Evolutionary conservation across 2,329 filamentous ascomycete species (phyloP).

Genomic region (Aspergillus hiratsukae): DNA sequence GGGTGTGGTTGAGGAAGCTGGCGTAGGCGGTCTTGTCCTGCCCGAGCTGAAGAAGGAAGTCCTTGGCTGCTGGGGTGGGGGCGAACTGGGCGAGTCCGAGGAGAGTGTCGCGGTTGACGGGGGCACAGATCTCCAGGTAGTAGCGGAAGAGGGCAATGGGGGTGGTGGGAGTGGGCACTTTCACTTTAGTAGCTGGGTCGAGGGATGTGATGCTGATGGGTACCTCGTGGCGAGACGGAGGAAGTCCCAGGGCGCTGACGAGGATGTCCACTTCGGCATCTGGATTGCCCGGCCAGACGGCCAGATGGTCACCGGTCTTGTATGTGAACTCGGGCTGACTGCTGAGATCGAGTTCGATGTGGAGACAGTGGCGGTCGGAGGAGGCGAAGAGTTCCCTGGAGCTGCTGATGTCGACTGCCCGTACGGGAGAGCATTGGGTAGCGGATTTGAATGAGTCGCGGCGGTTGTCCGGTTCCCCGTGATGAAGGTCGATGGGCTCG

Average conservation of each 20-base stretch:
- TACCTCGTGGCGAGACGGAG: slow-evolving; percentile 16
- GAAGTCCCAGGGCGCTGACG: not conserved
- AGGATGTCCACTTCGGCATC: slow-evolving; percentile 59
- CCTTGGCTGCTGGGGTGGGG: slow-evolving; percentile 70
- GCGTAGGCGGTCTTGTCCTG: slow-evolving; percentile 84
- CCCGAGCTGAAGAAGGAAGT: slow-evolving; percentile 76
- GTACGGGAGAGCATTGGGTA: slow-evolving; percentile 69
- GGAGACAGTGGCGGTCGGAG: slow-evolving; percentile 78
- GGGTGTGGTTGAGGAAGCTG: slow-evolving; percentile 66
- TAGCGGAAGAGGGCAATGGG: slow-evolving; percentile 81
- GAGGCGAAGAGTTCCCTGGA: slow-evolving; percentile 76
- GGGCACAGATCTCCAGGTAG: slow-evolving; percentile 87
- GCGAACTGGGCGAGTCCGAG: slow-evolving; percentile 77
- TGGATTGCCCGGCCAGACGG: slow-evolving; percentile 85
- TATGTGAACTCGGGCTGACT: slow-evolving; percentile 75
- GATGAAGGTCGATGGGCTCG: slow-evolving; percentile 73
- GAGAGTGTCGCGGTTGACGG: slow-evolving; percentile 87
- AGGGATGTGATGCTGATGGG: slow-evolving; percentile 52
- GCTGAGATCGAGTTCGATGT: slow-evolving; percentile 82
- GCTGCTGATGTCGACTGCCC: slow-evolving; percentile 74
- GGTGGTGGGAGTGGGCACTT: slow-evolving; percentile 84
- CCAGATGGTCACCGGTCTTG: slow-evolving; percentile 88
- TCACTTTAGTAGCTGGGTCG: slow-evolving; percentile 71
- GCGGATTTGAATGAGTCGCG: slow-evolving; percentile 49
- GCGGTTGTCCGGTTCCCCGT: slow-evolving; percentile 79